Evolutionary conservation across 1,284 basidiomycete genomes (phyloP), one percentile per base, ranked within the genome.

Genomic region (Phylloboletellus chloephorus): DNA sequence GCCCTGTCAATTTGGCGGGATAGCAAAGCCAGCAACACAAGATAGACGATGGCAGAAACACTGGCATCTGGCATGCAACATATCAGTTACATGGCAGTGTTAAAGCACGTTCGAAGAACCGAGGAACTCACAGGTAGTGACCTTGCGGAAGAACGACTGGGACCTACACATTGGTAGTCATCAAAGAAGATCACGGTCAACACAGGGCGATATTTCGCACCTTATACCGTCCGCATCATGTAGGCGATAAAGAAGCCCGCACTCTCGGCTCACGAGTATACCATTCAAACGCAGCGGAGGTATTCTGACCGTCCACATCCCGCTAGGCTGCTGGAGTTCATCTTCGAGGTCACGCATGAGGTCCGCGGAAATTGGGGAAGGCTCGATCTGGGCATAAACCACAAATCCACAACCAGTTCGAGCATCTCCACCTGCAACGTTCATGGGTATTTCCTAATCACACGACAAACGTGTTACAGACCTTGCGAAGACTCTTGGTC

Each of bases 81-180:
- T 42, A 44, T 38, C 39, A 41, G 12, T 42, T 20, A 24, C 5
- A n/a, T 37, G 30, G 11, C 2, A 13, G 13, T 20, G 26, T 5
- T 17, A 4, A 13, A 7, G 11, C 7, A 11, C 31, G 10, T 8
- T 23, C 43, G 24, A n/a, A n/a, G 12, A 23, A 28, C 0, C 11
- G 47, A 37, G 16, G 25, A n/a, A 66, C 79, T 54, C 52, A 89
- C 88, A 93, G 11, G 79, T 83, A 3, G 85, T 83, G 20, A 88
- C 80, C 65, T 88, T 89, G 38, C 80, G 73, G 67, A 85, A 88
- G 55, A 91, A 85, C 4, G 74, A 76, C 51, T 71, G 72, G 20
- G 73, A 76, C 31, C 81, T 74, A 46, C 10, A 29, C 7, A 43
- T 33, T 21, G 17, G 12, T 15, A 15, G 11, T 20, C 16, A 51